Evolutionary conservation across 129 eudicot species (phyloP), one percentile per base, ranked within the genome.

Genomic region (Kitagawia praeruptora): DNA sequence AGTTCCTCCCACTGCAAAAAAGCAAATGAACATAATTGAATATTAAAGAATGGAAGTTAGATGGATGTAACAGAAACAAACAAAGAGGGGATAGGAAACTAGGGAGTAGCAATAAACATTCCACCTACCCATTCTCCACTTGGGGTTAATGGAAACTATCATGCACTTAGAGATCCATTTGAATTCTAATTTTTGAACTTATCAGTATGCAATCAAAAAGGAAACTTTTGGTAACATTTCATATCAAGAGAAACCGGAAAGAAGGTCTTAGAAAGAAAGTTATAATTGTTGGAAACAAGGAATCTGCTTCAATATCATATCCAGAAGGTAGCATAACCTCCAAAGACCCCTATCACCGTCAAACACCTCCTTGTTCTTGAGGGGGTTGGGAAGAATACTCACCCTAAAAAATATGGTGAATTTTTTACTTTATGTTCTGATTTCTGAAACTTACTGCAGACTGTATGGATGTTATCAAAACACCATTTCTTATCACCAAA

Each of bases 1-100:
- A 92, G 88, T 76, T 94, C 97, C 82, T 90, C 93, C 98, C 98
- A 94, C 98, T 94, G 88, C 92, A 89, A 80, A 70, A 47, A 64
- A 38, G 3, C 5, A 49, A 58, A 23, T 46, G 46, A 70, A 80
- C 15, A 23, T 39, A 23, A 73, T 11, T 37, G 8, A 4, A 42
- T 72, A 45, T 21, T 9, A 3, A 58, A 58, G 14, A 58, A 58
- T 14, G 9, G n/a, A 58, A 58, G 28, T n/a, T n/a, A 9, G 4
- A 58, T 4, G 11, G 13, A 58, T 23, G 28, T 58, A 8, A 58
- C 31, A 58, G 67, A 58, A 23, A 58, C 67, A 56, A 21, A 56
- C n/a, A 56, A 23, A 58, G 31, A 23, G 34, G 67, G 25, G 9
- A 56, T 8, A 56, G 31, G 66, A 23, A 56, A 56, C 31, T 23